Percentiles rank a stretch among this genome's conserved stretches.
phyloP scores from a whole-genome alignment of 1,284 basidiomycete genomes.

The Pterulicium gracile region DNA sequence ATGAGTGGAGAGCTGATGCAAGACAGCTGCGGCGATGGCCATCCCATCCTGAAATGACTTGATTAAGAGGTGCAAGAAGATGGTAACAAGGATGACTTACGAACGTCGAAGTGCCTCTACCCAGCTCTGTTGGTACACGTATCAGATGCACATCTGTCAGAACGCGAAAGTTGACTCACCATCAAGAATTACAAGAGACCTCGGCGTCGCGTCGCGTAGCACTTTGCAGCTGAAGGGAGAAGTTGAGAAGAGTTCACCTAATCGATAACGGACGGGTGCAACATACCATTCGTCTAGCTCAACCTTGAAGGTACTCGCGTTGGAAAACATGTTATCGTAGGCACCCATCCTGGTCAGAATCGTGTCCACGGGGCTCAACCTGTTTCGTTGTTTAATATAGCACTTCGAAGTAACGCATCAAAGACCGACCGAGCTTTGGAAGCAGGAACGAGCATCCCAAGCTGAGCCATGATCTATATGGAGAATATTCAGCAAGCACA shows the following conservation, averaged over 20 bases:
- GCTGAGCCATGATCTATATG: conserved; percentile 85
- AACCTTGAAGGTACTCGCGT: conserved; percentile 92
- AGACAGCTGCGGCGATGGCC: conserved; percentile 90
- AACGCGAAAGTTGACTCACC: conserved; percentile 35
- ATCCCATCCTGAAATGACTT: conserved; percentile 68
- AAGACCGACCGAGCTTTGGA: conserved; percentile 54
- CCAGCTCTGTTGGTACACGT: conserved; percentile 52
- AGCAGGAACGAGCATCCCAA: conserved; percentile 97
- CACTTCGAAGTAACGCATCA: conserved; percentile 6
- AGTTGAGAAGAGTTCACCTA: conserved; percentile 4
- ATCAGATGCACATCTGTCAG: conserved; percentile 5
- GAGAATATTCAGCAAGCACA: not conserved
- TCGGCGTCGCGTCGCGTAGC: conserved; percentile 82
- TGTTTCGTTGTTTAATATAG: no score
- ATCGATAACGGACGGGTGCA: conserved; percentile 1
- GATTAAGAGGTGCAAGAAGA: conserved; percentile 3
- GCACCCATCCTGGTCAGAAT: conserved; percentile 99
- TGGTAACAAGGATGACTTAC: conserved; percentile 31
- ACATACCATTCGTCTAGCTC: conserved; percentile 87
- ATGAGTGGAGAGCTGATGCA: conserved; percentile 87
- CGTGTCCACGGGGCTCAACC: conserved; percentile 83
- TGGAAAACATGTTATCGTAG: conserved; percentile 95
- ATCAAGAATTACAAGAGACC: conserved; percentile 90
- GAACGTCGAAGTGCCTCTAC: conserved; percentile 79
- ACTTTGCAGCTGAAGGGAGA: conserved; percentile 66